phyloP scores from a whole-genome alignment of 768 basidiomycete genomes.

The Rhodotorula paludigena region DNA sequence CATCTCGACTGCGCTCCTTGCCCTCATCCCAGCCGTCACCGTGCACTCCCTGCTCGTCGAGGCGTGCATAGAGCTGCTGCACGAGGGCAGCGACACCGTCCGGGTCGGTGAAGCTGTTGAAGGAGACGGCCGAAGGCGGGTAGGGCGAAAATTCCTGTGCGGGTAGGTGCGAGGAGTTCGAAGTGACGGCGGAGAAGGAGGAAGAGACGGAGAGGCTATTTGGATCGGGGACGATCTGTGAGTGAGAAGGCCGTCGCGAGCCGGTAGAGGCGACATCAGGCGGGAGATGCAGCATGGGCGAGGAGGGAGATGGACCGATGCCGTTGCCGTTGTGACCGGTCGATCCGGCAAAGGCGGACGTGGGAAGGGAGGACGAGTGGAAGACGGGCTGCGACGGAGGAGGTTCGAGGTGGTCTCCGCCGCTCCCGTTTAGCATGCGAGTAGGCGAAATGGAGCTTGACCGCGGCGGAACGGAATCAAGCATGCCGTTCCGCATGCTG shows the following conservation, averaged over 20 bases:
- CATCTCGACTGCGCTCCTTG: constrained; percentile 79
- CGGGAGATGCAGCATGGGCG: neutral
- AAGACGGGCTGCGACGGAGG: neutral
- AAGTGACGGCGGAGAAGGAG: constrained; percentile 19
- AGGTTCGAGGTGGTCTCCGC: neutral
- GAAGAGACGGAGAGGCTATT: constrained; percentile 28
- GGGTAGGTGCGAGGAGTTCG: constrained; percentile 27
- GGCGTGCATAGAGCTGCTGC: constrained; percentile 76
- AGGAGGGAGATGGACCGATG: neutral
- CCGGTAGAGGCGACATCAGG: too few relatives aligned
- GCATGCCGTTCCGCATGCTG: neutral
- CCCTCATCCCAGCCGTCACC: constrained; percentile 94
- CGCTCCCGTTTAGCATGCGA: neutral
- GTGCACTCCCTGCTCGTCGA: constrained; percentile 84
- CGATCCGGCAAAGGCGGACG: too few relatives aligned
- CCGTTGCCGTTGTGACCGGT: neutral
- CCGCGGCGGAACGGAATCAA: neutral
- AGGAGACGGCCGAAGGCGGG: constrained; percentile 10
- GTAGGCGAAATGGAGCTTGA: neutral
- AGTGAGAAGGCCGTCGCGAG: too few relatives aligned
- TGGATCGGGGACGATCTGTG: too few relatives aligned
- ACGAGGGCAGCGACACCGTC: constrained; percentile 60
- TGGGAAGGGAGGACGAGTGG: neutral
- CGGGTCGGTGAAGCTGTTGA: constrained; percentile 18
- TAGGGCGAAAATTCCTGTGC: constrained; percentile 5